phyloP scores from a whole-genome alignment of 1,139 yeast genomes.

The Trichomonascaceae sp. region DNA sequence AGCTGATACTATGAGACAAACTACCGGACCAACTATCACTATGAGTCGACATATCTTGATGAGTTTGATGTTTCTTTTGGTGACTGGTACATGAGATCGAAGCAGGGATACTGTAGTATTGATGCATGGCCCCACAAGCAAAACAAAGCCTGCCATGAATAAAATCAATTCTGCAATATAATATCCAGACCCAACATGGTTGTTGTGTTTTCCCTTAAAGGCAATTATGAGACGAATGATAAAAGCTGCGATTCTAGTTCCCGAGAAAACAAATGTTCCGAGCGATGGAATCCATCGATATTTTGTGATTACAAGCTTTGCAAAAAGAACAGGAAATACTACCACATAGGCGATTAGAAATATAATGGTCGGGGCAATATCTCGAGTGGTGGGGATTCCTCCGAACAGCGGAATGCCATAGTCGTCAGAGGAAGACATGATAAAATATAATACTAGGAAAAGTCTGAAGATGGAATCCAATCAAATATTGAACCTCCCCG shows the following conservation, averaged over 20 bases:
- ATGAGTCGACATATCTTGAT: neutral
- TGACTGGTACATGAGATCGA: neutral
- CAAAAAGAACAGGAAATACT: neutral
- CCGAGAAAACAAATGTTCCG: constrained; percentile 5
- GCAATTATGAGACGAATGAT: constrained; percentile 5
- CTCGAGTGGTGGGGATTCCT: constrained; percentile 6
- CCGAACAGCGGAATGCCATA: constrained; percentile 7
- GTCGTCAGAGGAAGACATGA: neutral
- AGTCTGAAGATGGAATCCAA: neutral
- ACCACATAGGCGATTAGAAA: constrained; percentile 3
- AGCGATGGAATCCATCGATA: neutral
- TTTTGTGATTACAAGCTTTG: neutral
- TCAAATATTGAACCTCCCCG: neutral
- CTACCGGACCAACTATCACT: neutral
- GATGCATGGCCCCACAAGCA: constrained; percentile 2
- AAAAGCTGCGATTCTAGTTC: constrained; percentile 7
- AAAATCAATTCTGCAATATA: constrained; percentile 6
- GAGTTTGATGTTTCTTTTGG: neutral
- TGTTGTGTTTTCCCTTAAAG: constrained; percentile 1
- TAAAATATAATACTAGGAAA: neutral
- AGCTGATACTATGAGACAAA: neutral
- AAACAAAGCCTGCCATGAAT: constrained; percentile 8
- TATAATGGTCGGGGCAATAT: constrained; percentile 6
- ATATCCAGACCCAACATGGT: neutral
- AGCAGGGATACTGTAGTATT: neutral